A percentile compares a stretch with the other conserved stretches of the same genome.
Conservation (phyloP, 139 green algal genomes). For the Chlorella sp. region DNA sequence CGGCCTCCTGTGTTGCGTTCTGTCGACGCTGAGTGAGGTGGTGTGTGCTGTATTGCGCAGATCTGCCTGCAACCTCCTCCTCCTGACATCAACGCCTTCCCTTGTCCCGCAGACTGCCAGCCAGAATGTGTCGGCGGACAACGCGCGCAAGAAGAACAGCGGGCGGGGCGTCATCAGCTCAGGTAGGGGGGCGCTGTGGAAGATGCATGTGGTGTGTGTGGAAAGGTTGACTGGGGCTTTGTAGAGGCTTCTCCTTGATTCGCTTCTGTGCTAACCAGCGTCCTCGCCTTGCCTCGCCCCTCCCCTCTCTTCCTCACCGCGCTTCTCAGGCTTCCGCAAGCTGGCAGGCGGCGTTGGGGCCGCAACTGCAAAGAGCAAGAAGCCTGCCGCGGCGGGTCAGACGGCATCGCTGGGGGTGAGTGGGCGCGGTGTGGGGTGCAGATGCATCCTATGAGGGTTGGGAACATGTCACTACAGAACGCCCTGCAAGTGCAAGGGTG, state of each 20-base stretch:
- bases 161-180: background rate
- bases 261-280: background rate
- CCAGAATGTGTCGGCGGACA: background rate
- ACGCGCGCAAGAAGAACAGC: background rate
- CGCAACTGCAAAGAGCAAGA: background rate
- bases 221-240: too few species aligned
- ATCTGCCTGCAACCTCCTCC: background rate
- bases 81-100: background rate
- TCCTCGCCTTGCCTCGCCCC: background rate
- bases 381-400: background rate
- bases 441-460: background rate
- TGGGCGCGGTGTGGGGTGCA: too few species aligned
- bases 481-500: background rate
- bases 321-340: background rate
- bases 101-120: background rate
- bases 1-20: too few species aligned
- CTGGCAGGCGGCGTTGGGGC: background rate
- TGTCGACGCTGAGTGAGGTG: too few species aligned
- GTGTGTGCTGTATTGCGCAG: background rate
- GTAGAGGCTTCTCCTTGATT: too few species aligned
- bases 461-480: background rate
- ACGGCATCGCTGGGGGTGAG: background rate
- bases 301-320: background rate
- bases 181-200: background rate
- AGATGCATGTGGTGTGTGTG: background rate